A percentile compares a stretch with the other conserved stretches of the same genome.
phyloP scores from a whole-genome alignment of 2,329 filamentous ascomycete genomes.

The Colletotrichum agaves region DNA sequence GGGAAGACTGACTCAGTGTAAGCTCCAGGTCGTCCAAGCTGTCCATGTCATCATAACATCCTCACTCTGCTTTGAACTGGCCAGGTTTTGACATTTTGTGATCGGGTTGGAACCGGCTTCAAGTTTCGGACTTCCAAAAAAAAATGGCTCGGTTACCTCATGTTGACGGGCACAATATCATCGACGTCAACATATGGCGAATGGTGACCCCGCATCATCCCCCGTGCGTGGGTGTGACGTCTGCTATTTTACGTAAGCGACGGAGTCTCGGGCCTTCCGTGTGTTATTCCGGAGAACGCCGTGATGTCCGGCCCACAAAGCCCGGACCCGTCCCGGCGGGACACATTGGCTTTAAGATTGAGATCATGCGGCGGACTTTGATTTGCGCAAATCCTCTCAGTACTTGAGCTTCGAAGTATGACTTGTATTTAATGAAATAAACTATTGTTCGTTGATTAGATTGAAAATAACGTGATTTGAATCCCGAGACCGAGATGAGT shows the following conservation, averaged over 20 bases:
- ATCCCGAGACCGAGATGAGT: not conserved
- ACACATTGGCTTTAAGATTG: no score
- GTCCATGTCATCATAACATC: not conserved
- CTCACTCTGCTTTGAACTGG: conserved; percentile 34
- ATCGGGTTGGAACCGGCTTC: no score
- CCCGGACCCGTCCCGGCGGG: not conserved
- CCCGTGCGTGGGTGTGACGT: conserved; percentile 12
- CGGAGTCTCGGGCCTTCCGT: not conserved
- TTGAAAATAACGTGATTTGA: not conserved
- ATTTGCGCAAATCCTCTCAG: no score
- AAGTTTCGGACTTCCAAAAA: no score
- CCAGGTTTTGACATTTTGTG: conserved; percentile 29
- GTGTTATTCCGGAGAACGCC: not conserved
- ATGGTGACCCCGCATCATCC: conserved; percentile 20
- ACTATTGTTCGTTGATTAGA: no score
- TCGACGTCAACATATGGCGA: no score
- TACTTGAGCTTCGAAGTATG: no score
- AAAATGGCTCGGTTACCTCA: no score
- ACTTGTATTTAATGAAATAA: no score
- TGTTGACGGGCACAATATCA: no score
- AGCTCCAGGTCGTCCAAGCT: not conserved
- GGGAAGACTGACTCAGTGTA: conserved; percentile 39
- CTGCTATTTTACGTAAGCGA: conserved; percentile 27
- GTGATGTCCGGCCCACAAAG: not conserved
- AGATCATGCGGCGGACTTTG: no score